Evolutionary conservation across 371 early-diverging fungal species (phyloP).

Genomic region (Dinochytrium kinnereticum): DNA sequence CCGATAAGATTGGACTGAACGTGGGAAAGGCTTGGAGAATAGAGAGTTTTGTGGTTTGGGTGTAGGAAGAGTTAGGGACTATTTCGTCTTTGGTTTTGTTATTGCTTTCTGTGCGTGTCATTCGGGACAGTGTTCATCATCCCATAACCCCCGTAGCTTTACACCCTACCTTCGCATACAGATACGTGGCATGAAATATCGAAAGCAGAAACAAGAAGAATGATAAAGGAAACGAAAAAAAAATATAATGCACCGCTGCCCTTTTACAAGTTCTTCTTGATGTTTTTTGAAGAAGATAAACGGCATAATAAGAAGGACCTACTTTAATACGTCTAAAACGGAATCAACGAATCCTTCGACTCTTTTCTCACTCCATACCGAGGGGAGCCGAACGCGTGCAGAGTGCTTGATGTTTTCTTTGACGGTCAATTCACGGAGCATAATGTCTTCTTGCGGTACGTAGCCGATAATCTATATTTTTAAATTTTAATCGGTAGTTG

Average conservation of each 20-base stretch:
- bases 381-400: conserved; percentile 77
- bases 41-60: too few relatives aligned
- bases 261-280: too few relatives aligned
- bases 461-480: conserved; percentile 55
- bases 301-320: not conserved
- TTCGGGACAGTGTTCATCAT: too few relatives aligned
- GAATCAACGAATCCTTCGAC: conserved; percentile 54
- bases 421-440: conserved; percentile 76
- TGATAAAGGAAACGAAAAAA: not conserved
- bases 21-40: conserved; percentile 53
- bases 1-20: conserved; percentile 85
- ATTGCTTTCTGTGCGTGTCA: too few relatives aligned
- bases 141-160: too few relatives aligned
- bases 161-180: too few relatives aligned
- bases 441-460: conserved; percentile 80
- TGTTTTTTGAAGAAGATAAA: too few relatives aligned
- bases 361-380: conserved; percentile 56
- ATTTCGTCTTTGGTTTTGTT: too few relatives aligned
- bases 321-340: conserved; percentile 14
- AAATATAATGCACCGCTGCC: too few relatives aligned
- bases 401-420: conserved; percentile 84
- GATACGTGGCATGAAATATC: too few relatives aligned
- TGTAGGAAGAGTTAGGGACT: too few relatives aligned
- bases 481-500: not conserved
- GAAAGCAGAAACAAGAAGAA: too few relatives aligned